A percentile compares a stretch with the other conserved stretches of the same genome.
Conservation (phyloP, 495 filamentous ascomycete genomes). For the Aspergillus asperescens region DNA sequence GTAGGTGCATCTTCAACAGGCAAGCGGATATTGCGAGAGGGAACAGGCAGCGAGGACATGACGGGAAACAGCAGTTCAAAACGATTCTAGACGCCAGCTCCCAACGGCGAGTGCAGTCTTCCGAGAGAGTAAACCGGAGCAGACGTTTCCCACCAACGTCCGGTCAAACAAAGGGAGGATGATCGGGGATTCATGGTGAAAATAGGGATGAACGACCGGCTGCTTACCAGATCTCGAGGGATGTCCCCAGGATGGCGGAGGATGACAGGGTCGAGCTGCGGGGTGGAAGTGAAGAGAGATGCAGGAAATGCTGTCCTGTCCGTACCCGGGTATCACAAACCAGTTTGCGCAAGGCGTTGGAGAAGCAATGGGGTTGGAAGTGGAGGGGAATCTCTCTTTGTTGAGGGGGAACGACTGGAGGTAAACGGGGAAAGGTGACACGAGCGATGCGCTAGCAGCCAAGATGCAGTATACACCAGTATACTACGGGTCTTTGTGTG, state of each 20-base stretch:
- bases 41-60: background rate
- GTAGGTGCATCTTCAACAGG: background rate
- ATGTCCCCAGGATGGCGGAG: background rate
- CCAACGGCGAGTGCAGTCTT: background rate
- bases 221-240: constrained; percentile 15
- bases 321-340: constrained; percentile 9
- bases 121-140: background rate
- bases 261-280: constrained; percentile 5
- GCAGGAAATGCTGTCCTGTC: background rate
- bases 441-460: constrained; percentile 1
- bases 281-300: constrained; percentile 7
- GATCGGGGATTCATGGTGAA: background rate
- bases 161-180: constrained; percentile 9
- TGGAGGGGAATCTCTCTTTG: background rate
- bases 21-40: background rate
- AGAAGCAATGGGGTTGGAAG: constrained; percentile 5
- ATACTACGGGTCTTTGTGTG: background rate
- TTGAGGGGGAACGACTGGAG: background rate
- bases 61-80: background rate
- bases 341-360: background rate
- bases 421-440: constrained; percentile 18
- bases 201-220: constrained; percentile 1
- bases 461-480: background rate
- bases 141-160: background rate
- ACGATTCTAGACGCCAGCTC: background rate